A percentile compares a stretch with the other conserved stretches of the same genome.
These are phyloP conservation scores for Thelonectria olida DNA, from an alignment of 2,329 filamentous ascomycete genomes.

Conservation along the genomic window DNA sequence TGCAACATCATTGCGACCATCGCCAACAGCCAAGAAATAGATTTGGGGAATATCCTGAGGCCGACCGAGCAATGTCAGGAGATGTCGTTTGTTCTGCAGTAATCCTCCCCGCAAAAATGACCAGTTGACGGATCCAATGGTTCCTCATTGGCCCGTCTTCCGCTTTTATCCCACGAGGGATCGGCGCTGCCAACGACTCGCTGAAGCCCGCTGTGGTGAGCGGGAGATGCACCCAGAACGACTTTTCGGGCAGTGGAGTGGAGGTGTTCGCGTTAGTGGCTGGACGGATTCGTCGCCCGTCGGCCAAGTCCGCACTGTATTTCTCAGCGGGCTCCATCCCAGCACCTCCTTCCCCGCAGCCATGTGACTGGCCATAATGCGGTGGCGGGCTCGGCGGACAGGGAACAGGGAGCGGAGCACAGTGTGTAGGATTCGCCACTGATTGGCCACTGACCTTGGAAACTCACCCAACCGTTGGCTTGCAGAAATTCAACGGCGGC, in stretches of 20 bases:
- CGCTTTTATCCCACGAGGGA: slow-evolving; percentile 18
- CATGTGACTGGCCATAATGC: not conserved
- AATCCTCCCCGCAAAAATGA: slow-evolving; percentile 14
- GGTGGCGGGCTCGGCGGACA: not conserved
- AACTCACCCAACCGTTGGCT: not conserved
- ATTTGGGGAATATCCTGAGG: slow-evolving; percentile 5
- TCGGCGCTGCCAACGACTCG: slow-evolving; percentile 33
- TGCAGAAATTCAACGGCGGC: slow-evolving; percentile 7
- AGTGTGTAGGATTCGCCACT: not conserved
- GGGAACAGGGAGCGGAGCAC: slow-evolving; percentile 4
- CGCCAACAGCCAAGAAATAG: not conserved
- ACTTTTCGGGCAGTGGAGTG: not conserved
- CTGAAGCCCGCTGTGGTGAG: slow-evolving; percentile 12
- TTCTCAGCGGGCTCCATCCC: not conserved
- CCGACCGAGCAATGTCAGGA: not conserved
- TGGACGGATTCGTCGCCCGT: not conserved
- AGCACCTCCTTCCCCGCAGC: slow-evolving; percentile 2
- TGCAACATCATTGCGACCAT: not conserved
- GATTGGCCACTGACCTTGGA: slow-evolving; percentile 3
- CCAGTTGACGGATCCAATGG: not conserved
- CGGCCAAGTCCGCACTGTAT: slow-evolving; percentile 11
- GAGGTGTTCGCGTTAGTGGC: slow-evolving; percentile 36
- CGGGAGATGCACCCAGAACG: not conserved
- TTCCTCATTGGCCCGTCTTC: slow-evolving; percentile 5
- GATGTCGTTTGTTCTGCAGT: slow-evolving; percentile 10